Conservation (phyloP, 768 basidiomycete species). For the Lentinula aciculospora region DNA sequence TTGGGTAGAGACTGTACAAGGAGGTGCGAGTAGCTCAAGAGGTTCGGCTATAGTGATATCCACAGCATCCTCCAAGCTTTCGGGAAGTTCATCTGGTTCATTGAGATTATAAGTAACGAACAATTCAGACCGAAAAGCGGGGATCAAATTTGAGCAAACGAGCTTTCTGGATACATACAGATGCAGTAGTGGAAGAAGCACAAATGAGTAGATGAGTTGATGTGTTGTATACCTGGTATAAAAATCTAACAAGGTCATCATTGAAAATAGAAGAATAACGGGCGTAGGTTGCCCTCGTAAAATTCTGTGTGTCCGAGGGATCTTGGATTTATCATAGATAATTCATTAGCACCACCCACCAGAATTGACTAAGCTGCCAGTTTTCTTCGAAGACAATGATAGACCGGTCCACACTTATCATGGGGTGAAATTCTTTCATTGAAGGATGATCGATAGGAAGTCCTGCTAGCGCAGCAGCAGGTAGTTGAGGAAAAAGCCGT, state of each 20-base stretch:
- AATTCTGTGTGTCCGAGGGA: neutral
- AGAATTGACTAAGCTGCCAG: constrained; percentile 48
- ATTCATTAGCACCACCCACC: constrained; percentile 20
- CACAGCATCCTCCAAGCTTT: constrained; percentile 21
- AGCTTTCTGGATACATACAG: constrained; percentile 24
- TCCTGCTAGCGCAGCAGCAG: constrained; percentile 25
- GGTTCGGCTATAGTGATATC: constrained; percentile 39
- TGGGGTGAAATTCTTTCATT: constrained; percentile 23
- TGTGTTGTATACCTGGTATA: constrained; percentile 34
- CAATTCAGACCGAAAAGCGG: constrained; percentile 31
- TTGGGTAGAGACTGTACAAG: constrained; percentile 28
- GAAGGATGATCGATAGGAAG: constrained; percentile 18
- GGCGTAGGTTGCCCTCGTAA: neutral
- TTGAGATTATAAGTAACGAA: constrained; percentile 40
- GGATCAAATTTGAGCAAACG: constrained; percentile 36
- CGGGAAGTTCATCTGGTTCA: constrained; percentile 34
- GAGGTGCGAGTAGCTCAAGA: constrained; percentile 11
- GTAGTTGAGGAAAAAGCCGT: constrained; percentile 29
- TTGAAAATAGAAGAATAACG: constrained; percentile 1
- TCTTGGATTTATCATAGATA: neutral
- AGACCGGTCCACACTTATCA: constrained; percentile 40
- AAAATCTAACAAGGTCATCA: neutral
- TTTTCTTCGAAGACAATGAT: constrained; percentile 38
- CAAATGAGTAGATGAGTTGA: constrained; percentile 29
- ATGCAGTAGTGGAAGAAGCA: constrained; percentile 32